Percentiles rank a stretch among this genome's conserved stretches.
Evolutionary conservation across 2,329 filamentous ascomycete species (phyloP).

Genomic region (Zymoseptoria pseudotritici): DNA sequence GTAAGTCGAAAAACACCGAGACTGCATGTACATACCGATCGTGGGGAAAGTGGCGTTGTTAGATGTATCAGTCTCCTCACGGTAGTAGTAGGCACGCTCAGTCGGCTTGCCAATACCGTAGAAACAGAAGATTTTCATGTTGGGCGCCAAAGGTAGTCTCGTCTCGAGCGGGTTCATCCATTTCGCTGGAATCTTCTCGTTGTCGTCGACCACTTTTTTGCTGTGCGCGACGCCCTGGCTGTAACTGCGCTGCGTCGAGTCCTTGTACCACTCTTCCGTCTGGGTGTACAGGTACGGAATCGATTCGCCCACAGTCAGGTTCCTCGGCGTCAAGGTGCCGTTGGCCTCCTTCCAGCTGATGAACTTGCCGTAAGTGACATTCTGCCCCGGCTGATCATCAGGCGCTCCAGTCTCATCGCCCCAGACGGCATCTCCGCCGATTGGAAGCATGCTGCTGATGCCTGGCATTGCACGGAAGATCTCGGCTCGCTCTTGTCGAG

Average conservation of each 20-base stretch:
- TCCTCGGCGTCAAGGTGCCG: constrained; percentile 48
- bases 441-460: constrained; percentile 90
- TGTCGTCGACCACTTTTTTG: constrained; percentile 65
- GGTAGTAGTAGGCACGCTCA: constrained; percentile 88
- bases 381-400: constrained; percentile 70
- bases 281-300: constrained; percentile 70
- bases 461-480: constrained; percentile 96
- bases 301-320: constrained; percentile 74
- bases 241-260: constrained; percentile 66
- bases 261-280: constrained; percentile 77
- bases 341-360: constrained; percentile 74
- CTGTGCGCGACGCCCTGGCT: constrained; percentile 84
- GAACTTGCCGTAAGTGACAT: constrained; percentile 68
- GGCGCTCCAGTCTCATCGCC: constrained; percentile 81
- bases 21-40: constrained; percentile 17
- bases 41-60: constrained; percentile 53
- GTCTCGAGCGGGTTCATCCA: constrained; percentile 96
- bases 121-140: constrained; percentile 93
- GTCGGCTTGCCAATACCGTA: constrained; percentile 93
- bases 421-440: constrained; percentile 92
- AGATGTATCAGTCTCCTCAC: constrained; percentile 57
- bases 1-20: not conserved
- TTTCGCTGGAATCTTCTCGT: constrained; percentile 50
- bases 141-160: constrained; percentile 76
- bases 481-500: constrained; percentile 80